phyloP scores from a whole-genome alignment of 768 basidiomycete genomes.

The Mycena olivaceomarginata region DNA sequence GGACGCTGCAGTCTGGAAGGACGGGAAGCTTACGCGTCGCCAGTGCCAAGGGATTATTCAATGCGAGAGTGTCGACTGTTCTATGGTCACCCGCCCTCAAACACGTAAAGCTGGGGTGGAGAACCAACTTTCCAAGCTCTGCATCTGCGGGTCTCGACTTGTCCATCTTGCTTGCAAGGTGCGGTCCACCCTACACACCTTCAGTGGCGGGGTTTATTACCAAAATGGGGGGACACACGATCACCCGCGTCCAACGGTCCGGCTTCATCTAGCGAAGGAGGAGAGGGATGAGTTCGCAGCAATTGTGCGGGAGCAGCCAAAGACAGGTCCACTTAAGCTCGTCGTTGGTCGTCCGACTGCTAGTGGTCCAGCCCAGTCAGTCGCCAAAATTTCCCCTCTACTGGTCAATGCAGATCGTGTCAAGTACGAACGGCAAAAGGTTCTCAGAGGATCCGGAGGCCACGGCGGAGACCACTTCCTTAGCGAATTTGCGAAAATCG shows the following conservation, averaged over 20 bases:
- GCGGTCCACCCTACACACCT: conserved; percentile 1
- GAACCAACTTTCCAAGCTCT: not conserved
- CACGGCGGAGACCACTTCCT: not conserved
- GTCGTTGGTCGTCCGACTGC: conserved; percentile 45
- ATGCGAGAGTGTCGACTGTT: not conserved
- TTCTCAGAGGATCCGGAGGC: conserved; percentile 1
- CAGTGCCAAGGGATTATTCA: not conserved
- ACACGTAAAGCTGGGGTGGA: not conserved
- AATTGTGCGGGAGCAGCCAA: conserved; percentile 41
- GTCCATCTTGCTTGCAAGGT: conserved; percentile 24
- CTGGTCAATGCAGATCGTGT: conserved; percentile 41
- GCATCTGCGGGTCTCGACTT: conserved; percentile 16
- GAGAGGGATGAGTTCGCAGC: conserved; percentile 20
- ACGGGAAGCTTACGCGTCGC: too few relatives aligned
- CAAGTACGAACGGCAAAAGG: conserved; percentile 41
- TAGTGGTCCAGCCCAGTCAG: conserved; percentile 16
- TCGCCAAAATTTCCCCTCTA: conserved; percentile 39
- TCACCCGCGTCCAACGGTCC: conserved; percentile 39
- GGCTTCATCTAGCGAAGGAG: conserved; percentile 34
- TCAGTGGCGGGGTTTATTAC: conserved; percentile 41
- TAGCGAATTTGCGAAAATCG: conserved; percentile 22
- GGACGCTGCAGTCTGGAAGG: not conserved
- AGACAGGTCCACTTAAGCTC: conserved; percentile 39
- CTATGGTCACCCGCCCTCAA: not conserved
- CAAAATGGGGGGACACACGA: conserved; percentile 38